Evolutionary conservation across 345 rosid genomes (phyloP), one percentile per base, ranked within the genome.

Genomic region (Microthlaspi erraticum): DNA sequence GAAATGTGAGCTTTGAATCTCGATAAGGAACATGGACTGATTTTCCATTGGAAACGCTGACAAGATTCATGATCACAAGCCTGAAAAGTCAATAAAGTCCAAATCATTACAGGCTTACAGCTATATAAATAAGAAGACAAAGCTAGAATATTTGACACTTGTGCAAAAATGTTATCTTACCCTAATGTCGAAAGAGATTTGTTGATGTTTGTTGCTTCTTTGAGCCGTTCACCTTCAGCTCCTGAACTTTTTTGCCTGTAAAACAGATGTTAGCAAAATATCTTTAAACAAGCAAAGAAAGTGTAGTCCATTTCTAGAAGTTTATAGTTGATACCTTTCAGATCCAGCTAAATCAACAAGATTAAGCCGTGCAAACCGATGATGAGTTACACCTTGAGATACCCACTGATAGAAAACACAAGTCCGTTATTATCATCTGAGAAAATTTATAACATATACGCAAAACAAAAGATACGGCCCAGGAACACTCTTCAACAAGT

Each of bases 301-400:
- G 20, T 1, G 17, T 43, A 17, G 46, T 62, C 2, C 3, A 7
- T 32, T 54, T 45, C n/a, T 36, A n/a, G 1, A 44, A 29, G 9
- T 26, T 45, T 51, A 14, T 11, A 20, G 60, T 56, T 31, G 56
- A 32, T 37, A 92, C 99, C 99, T 92, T 73, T 95, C 99, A 37
- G 99, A 95, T 63, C 99, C 99, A 55, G 99, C 98, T 79, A 95
- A 81, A 78, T 95, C 99, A 64, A 95, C 99, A 45, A 95, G 97
- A 78, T 95, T 92, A 62, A 95, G 98, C 61, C 90, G 83, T 65
- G 99, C 91, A 88, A 90, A 95, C 42, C 99, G 92, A 68, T 90
- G 99, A 77, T 94, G 98, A 60, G 80, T 89, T 64, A 92, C 89
- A 45, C 98, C 98, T 83, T 92, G 99, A 51, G 93, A 85, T 79